phyloP scores from a whole-genome alignment of 2,329 filamentous ascomycete species.

The Cladosporium oxysporum region DNA sequence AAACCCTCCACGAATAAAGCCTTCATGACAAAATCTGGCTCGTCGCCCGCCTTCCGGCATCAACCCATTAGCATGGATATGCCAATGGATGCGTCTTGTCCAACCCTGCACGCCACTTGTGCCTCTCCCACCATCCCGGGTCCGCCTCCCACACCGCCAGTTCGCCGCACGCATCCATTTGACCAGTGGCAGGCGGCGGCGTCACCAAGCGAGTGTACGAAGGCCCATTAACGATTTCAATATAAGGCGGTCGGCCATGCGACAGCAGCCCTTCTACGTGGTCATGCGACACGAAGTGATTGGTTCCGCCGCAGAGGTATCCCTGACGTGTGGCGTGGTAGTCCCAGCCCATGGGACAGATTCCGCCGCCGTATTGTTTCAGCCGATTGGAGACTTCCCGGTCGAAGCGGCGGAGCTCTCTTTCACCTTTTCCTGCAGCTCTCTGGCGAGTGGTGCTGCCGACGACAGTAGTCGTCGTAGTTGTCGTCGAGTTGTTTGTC shows the following conservation, averaged over 20 bases:
- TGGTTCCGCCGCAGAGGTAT: conserved; percentile 15
- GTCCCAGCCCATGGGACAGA: conserved; percentile 11
- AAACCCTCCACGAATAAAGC: too few relatives aligned
- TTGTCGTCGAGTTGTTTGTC: not conserved
- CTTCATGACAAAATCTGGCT: too few relatives aligned
- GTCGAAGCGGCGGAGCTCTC: conserved; percentile 11
- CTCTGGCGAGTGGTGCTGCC: not conserved
- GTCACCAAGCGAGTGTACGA: not conserved
- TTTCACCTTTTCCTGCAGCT: not conserved
- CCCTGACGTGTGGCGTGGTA: conserved; percentile 11
- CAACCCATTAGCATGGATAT: too few relatives aligned
- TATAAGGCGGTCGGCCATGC: not conserved
- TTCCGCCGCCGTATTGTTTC: not conserved
- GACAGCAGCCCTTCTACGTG: conserved; percentile 14
- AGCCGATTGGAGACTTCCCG: not conserved
- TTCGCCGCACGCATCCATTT: too few relatives aligned
- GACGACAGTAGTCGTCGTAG: not conserved
- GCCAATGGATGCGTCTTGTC: too few relatives aligned
- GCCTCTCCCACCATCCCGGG: too few relatives aligned
- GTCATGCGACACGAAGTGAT: conserved; percentile 6
- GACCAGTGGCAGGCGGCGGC: conserved; percentile 6
- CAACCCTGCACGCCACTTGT: too few relatives aligned
- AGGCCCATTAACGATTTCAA: not conserved
- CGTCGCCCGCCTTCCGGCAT: too few relatives aligned
- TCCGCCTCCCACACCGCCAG: too few relatives aligned